Evolutionary conservation across 768 basidiomycete genomes (phyloP).

Genomic region (Brasilioporus rufonigricans): DNA sequence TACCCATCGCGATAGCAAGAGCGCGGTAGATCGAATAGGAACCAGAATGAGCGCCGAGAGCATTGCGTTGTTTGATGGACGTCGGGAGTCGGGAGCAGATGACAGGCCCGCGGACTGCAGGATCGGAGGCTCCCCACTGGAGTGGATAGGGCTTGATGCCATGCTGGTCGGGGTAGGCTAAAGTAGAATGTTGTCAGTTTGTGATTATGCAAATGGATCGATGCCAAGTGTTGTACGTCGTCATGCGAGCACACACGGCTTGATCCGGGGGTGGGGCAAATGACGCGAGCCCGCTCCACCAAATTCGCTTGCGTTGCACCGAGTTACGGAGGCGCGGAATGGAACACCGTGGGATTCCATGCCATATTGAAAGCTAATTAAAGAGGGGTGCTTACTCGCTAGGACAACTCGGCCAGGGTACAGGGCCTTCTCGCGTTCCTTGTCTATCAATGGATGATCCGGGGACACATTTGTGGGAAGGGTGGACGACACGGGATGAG

Average conservation of each 20-base stretch:
- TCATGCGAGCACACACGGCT: conserved; percentile 3
- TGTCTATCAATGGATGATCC: conserved; percentile 41
- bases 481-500: conserved; percentile 28
- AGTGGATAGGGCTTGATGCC: conserved; percentile 80
- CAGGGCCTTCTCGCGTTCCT: conserved; percentile 67
- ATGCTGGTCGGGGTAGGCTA: conserved; percentile 89
- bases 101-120: conserved; percentile 75
- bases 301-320: neutral
- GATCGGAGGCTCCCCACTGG: conserved; percentile 73
- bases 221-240: conserved; percentile 6
- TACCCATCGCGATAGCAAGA: conserved; percentile 86
- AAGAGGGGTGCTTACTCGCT: conserved; percentile 58
- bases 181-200: conserved; percentile 8
- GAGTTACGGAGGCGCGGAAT: neutral
- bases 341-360: conserved; percentile 1
- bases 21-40: conserved; percentile 95
- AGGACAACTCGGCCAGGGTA: conserved; percentile 84
- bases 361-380: neutral
- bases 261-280: conserved; percentile 8
- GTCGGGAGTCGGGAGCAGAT: conserved; percentile 83
- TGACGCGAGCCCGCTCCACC: conserved; percentile 1
- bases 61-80: conserved; percentile 88
- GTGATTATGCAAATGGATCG: conserved; percentile 2
- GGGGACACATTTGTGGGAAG: conserved; percentile 16
- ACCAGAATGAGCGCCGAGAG: conserved; percentile 91